Percentiles rank a stretch among this genome's conserved stretches.
phyloP scores from a whole-genome alignment of 83 land plant genomes.

The Picea abies region DNA sequence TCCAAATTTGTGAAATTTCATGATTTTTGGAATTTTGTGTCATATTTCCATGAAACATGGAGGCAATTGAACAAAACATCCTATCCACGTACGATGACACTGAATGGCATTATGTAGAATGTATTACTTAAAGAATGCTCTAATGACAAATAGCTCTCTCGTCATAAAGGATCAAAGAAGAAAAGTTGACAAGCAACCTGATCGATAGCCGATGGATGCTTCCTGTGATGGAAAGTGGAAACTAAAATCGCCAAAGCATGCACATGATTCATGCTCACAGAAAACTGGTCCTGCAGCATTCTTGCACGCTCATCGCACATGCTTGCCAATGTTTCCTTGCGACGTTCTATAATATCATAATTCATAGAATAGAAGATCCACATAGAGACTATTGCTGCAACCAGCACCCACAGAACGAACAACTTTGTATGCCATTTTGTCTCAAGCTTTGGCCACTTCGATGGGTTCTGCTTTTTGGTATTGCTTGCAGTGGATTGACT shows the following conservation, averaged over 20 bases:
- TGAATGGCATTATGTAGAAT: no score
- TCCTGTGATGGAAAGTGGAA: constrained; percentile 91
- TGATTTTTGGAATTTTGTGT: no score
- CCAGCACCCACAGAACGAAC: constrained; percentile 35
- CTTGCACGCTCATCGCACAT: constrained; percentile 98
- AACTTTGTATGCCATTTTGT: constrained; percentile 52
- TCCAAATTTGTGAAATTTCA: no score
- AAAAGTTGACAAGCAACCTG: constrained; percentile 52
- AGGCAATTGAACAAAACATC: no score
- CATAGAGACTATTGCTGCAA: constrained; percentile 36
- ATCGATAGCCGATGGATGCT: constrained; percentile 86
- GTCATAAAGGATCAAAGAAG: no score
- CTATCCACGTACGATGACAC: no score
- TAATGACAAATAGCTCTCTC: no score
- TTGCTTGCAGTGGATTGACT: not conserved
- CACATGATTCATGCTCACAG: constrained; percentile 94
- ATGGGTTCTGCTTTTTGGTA: constrained; percentile 1
- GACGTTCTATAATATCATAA: constrained; percentile 42
- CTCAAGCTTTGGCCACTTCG: not conserved
- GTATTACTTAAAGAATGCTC: no score
- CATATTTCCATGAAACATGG: no score
- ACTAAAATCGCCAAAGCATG: constrained; percentile 90
- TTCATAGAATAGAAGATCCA: constrained; percentile 57
- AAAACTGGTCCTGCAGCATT: constrained; percentile 95
- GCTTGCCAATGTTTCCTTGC: constrained; percentile 73